A percentile compares a stretch with the other conserved stretches of the same genome.
Conservation (phyloP, 2,329 filamentous ascomycete species). For the Thielaviopsis musarum region DNA sequence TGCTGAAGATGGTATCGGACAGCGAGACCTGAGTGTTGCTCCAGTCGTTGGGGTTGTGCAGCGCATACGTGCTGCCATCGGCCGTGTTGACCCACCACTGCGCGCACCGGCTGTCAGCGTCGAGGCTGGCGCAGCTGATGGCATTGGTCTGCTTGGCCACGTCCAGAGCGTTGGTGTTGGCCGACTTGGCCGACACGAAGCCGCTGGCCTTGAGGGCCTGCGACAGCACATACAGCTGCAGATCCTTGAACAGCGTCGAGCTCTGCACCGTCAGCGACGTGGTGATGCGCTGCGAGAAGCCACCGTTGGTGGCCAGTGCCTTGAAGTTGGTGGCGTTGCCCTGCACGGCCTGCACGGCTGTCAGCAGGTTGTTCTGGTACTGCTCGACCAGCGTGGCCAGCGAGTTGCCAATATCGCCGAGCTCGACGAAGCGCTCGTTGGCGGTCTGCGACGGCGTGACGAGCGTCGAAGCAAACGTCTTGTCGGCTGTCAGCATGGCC, state of each 20-base stretch:
- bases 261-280: slow-evolving; percentile 16
- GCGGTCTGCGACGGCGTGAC: slow-evolving; percentile 14
- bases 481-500: slow-evolving; percentile 9
- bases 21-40: slow-evolving; percentile 15
- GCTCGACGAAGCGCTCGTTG: slow-evolving; percentile 16
- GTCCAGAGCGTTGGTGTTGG: slow-evolving; percentile 14
- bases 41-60: slow-evolving; percentile 16
- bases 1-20: slow-evolving; percentile 13
- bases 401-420: slow-evolving; percentile 15
- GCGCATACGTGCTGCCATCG: slow-evolving; percentile 15
- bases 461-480: slow-evolving; percentile 11
- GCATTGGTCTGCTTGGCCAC: slow-evolving; percentile 12
- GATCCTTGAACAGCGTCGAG: slow-evolving; percentile 14
- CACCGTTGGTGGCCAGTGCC: slow-evolving; percentile 14
- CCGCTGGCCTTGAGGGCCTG: slow-evolving; percentile 15
- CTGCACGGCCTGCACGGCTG: slow-evolving; percentile 14
- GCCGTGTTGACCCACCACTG: slow-evolving; percentile 15
- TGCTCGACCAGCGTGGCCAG: slow-evolving; percentile 16
- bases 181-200: slow-evolving; percentile 14
- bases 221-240: slow-evolving; percentile 16
- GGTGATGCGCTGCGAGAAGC: slow-evolving; percentile 16
- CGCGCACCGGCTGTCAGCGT: slow-evolving; percentile 11
- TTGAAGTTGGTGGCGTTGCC: slow-evolving; percentile 14
- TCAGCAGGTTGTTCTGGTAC: slow-evolving; percentile 15
- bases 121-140: slow-evolving; percentile 9